Conservation (phyloP, 2,329 filamentous ascomycete genomes). For the Microdochium bolleyi region DNA sequence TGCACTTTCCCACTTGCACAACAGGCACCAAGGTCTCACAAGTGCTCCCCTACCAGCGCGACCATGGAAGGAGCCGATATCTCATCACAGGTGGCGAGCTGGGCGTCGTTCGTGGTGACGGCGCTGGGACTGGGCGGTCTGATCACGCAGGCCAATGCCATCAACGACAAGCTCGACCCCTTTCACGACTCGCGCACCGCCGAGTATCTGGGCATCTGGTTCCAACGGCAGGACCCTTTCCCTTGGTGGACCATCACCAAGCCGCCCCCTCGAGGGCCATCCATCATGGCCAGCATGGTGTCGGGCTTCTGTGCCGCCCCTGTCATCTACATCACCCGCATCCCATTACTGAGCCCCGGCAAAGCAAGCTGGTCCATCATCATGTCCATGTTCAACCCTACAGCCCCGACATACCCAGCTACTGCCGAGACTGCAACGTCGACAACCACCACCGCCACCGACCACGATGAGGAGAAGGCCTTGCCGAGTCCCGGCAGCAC, state of each 20-base stretch:
- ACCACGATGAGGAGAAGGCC: constrained; percentile 1
- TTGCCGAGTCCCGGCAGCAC: background rate
- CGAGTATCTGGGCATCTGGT: constrained; percentile 17
- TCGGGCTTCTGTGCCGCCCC: constrained; percentile 16
- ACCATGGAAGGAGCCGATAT: background rate
- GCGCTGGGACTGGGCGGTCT: constrained; percentile 12
- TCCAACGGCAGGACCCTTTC: constrained; percentile 12
- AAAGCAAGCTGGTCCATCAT: constrained; percentile 16
- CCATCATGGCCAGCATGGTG: constrained; percentile 12
- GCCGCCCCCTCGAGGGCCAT: constrained; percentile 15
- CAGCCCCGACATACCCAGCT: constrained; percentile 2
- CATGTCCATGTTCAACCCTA: constrained; percentile 14
- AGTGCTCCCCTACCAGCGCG: background rate
- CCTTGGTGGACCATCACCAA: constrained; percentile 13
- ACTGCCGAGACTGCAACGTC: background rate
- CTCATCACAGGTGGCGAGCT: constrained; percentile 5
- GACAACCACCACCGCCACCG: constrained; percentile 5
- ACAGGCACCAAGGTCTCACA: no score
- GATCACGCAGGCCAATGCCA: constrained; percentile 33
- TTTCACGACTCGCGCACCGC: constrained; percentile 14
- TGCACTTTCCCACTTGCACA: no score
- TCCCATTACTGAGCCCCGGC: constrained; percentile 11
- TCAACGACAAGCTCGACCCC: constrained; percentile 31
- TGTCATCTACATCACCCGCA: constrained; percentile 13
- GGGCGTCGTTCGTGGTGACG: constrained; percentile 13